Evolutionary conservation across 2,329 filamentous ascomycete species (phyloP).

Genomic region (Exophiala oligosperma): DNA sequence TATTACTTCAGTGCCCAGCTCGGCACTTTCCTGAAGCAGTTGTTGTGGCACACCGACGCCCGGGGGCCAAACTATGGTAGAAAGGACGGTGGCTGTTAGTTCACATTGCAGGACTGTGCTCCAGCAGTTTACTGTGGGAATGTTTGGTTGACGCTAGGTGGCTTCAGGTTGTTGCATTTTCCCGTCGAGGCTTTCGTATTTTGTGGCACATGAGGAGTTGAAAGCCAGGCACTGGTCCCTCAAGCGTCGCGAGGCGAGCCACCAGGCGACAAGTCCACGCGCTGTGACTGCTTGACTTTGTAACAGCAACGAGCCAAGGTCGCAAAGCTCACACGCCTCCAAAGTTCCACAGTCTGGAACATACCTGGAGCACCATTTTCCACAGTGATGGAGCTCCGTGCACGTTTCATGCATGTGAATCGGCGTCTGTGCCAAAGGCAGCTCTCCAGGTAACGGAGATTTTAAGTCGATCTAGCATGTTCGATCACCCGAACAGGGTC

Average conservation of each 20-base stretch:
- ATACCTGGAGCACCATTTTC: too few relatives aligned
- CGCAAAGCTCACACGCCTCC: background rate
- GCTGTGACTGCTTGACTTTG: background rate
- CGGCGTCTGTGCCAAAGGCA: background rate
- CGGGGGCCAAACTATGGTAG: background rate
- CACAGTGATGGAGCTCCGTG: background rate
- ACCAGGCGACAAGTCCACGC: background rate
- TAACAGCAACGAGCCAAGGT: background rate
- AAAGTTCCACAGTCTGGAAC: background rate
- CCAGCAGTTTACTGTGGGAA: background rate
- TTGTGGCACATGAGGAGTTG: slow-evolving; percentile 1
- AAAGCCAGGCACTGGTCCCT: background rate
- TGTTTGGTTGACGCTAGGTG: background rate
- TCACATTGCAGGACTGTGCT: background rate
- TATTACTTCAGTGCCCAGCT: background rate
- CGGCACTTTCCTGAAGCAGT: background rate
- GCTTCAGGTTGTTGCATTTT: background rate
- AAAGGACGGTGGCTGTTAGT: background rate
- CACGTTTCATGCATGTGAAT: background rate
- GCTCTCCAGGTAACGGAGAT: background rate
- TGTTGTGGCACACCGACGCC: background rate
- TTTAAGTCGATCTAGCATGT: background rate
- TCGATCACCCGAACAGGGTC: background rate
- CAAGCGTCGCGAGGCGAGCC: background rate
- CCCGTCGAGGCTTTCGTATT: slow-evolving; percentile 4